Conservation (phyloP, 164 flowering plant species). For the Akebia trifoliata region DNA sequence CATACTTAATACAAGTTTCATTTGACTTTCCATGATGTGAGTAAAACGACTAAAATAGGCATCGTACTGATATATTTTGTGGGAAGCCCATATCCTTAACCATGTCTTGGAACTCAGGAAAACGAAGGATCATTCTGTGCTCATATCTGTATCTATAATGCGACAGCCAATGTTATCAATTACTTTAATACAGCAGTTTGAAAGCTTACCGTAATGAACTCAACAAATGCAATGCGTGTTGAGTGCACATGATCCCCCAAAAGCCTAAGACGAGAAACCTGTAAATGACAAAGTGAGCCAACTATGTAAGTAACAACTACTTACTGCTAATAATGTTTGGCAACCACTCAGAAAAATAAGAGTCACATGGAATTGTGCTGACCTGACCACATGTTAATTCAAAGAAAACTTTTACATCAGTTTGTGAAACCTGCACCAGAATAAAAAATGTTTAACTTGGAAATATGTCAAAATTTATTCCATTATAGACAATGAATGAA, state of each 20-base stretch:
- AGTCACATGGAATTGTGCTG: slow-evolving; percentile 10
- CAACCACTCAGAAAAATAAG: slow-evolving; percentile 8
- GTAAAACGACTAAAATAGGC: too few relatives aligned
- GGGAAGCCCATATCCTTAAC: too few relatives aligned
- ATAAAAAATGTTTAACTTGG: not conserved
- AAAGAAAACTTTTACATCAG: slow-evolving; percentile 81
- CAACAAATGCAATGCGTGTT: slow-evolving; percentile 79
- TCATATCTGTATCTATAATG: too few relatives aligned
- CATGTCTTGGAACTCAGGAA: too few relatives aligned
- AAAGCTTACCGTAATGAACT: slow-evolving; percentile 51
- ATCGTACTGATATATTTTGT: too few relatives aligned
- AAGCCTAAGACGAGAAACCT: slow-evolving; percentile 79
- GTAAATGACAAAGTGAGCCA: slow-evolving; percentile 10
- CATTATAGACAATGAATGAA: not conserved
- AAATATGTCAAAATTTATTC: not conserved
- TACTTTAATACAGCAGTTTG: not conserved
- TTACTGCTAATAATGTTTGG: not conserved
- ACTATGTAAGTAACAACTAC: not conserved
- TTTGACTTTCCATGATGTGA: too few relatives aligned
- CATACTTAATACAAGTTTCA: too few relatives aligned
- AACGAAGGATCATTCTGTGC: too few relatives aligned
- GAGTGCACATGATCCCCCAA: slow-evolving; percentile 78
- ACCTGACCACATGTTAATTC: slow-evolving; percentile 95
- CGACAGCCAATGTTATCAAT: too few relatives aligned
- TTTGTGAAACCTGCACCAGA: slow-evolving; percentile 71